A percentile compares a stretch with the other conserved stretches of the same genome.
Conservation (phyloP, 495 filamentous ascomycete genomes). For the Penicillium paxilli region DNA sequence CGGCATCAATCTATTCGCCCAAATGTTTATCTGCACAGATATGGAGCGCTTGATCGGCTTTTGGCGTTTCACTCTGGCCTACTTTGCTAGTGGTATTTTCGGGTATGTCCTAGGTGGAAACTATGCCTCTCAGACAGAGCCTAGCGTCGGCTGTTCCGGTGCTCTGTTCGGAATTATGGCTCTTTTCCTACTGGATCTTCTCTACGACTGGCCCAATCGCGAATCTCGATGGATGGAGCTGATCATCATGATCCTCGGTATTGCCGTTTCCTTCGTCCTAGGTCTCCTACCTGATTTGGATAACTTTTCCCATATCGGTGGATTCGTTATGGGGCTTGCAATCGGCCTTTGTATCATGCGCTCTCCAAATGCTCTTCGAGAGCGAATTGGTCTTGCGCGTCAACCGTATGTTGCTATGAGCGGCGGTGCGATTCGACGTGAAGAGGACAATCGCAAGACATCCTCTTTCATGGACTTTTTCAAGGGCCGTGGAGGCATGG, state of each 20-base stretch:
- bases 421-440: conserved; percentile 30
- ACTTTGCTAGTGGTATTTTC: conserved; percentile 89
- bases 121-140: conserved; percentile 75
- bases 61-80: conserved; percentile 83
- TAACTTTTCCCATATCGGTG: conserved; percentile 97
- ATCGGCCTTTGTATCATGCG: conserved; percentile 84
- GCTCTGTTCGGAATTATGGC: conserved; percentile 89
- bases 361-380: conserved; percentile 77
- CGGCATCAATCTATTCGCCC: conserved; percentile 88
- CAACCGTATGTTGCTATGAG: conserved; percentile 68
- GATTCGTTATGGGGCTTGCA: conserved; percentile 88
- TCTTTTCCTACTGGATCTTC: conserved; percentile 79
- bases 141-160: conserved; percentile 87
- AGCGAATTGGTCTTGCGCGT: conserved; percentile 65
- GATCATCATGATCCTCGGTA: conserved; percentile 77
- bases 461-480: conserved; percentile 34
- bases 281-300: conserved; percentile 91
- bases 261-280: conserved; percentile 86
- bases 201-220: conserved; percentile 87
- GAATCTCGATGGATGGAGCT: conserved; percentile 75
- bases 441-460: conserved; percentile 26
- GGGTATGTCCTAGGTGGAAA: conserved; percentile 96
- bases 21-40: conserved; percentile 81
- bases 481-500: conserved; percentile 36
- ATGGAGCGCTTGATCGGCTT: conserved; percentile 88